Percentiles rank a stretch among this genome's conserved stretches.
phyloP scores from a whole-genome alignment of 345 rosid genomes.

The Euphorbia peplus region DNA sequence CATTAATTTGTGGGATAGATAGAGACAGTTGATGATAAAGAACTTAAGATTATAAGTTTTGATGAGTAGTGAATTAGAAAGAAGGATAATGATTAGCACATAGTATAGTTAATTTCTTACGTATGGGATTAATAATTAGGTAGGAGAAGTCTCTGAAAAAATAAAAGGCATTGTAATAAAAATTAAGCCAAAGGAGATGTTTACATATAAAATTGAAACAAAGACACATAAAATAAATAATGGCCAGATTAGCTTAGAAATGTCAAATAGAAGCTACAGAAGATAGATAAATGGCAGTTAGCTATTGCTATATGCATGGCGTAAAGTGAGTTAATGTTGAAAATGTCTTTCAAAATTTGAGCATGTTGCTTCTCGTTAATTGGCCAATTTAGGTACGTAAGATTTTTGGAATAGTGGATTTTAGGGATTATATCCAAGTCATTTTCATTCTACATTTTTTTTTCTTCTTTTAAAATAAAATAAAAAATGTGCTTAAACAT shows the following conservation, averaged over 20 bases:
- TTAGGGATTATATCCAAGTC: constrained; percentile 29
- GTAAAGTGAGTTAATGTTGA: not conserved
- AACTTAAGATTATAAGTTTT: constrained; percentile 19
- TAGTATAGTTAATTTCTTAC: constrained; percentile 10
- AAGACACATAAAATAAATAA: not conserved
- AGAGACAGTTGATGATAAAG: constrained; percentile 18
- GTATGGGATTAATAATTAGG: constrained; percentile 16
- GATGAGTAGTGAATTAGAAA: constrained; percentile 11
- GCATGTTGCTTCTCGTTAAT: constrained; percentile 2
- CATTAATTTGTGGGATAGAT: not conserved
- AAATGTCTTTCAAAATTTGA: constrained; percentile 4
- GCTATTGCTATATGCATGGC: constrained; percentile 7
- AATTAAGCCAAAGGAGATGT: not conserved
- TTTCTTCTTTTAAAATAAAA: too few species aligned
- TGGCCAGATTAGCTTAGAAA: constrained; percentile 11
- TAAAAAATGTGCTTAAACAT: too few species aligned
- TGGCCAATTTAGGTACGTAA: not conserved
- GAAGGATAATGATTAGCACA: constrained; percentile 18
- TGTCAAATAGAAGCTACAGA: constrained; percentile 9
- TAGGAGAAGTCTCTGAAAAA: not conserved
- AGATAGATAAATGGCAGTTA: not conserved
- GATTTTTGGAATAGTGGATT: not conserved
- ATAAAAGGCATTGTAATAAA: not conserved
- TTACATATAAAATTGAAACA: not conserved
- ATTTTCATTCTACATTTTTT: constrained; percentile 2